Evolutionary conservation across 306 rosid species (phyloP), one percentile per base, ranked within the genome.

Genomic region (Ormosia emarginata): DNA sequence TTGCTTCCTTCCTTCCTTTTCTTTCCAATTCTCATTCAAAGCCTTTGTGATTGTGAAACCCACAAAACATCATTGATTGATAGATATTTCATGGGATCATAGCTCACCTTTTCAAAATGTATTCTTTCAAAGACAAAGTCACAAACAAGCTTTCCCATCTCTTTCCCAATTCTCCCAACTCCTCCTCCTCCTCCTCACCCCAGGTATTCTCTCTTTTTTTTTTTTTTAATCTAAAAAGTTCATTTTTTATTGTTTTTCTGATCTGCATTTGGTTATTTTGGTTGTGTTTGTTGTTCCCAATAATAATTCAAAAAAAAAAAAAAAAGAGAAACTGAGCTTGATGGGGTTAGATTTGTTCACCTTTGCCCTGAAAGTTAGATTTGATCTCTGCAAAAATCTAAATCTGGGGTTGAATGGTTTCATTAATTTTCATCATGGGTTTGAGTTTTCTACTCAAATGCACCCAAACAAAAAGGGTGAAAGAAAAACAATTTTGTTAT

Each of bases 51-150:
- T 78, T 64, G 88, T 88, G 6, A 90, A 87, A 44, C 83, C 90
- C 29, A 43, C 87, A 11, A 2, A 3, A 14, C 73, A 15, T 18
- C 41, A 37, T 2, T 24, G 12, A 52, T 52, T n/a, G 2, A 49
- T 14, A 1, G 24, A 24, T 24, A 24, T 24, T 24, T 24, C 7
- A 83, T 86, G 87, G 83, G 44, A 6, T 34, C 58, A 37, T 72
- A 84, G 67, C 53, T 61, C 63, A 69, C 3, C 55, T 14, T 71
- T 68, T 62, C 71, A 77, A 41, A 63, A 93, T 91, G 99, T 7
- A 87, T n/a, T 18, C 94, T 50, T 82, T 96, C 61, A 96, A 79
- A 79, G 92, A 93, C 5, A 96, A 88, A 69, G 88, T 96, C 18
- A 71, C 92, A 1, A 89, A 85, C 80, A 95, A 81, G 83, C 56